Base-by-base conservation (phyloP, 2,329 filamentous ascomycete genomes). In the Pseudopyrenochaeta lycopersici region DNA sequence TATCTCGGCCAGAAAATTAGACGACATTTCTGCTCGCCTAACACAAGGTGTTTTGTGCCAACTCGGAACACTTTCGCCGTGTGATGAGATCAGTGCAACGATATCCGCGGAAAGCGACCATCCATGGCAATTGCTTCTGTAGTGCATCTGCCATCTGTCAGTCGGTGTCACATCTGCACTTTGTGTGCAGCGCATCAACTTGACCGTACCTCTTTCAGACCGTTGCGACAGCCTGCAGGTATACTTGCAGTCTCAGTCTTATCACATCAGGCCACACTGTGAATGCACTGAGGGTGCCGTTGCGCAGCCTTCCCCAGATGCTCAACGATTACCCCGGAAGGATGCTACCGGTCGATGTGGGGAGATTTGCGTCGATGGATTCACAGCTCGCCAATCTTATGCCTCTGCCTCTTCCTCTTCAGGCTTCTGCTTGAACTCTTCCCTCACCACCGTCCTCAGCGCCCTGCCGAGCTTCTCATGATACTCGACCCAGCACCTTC, bases 401-500 rank as follows among this genome's bases (percentile, higher is more conserved):
- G n/a, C n/a, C n/a, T n/a, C n/a, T n/a, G n/a, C n/a, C 30, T 44
- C 46, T 51, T 42, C 60, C 51, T 73, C 71, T 48, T 77, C 77
- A 50, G 79, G 80, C 64, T 79, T 83, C 64, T 80, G 82, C 74
- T 76, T 76, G 58, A 79, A 80, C 70, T 92, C 90, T 45, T 80
- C 80, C 66, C 89, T 83, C 70, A 86, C 82, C 2, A 94, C 80
- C 7, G 80, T 80, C 49, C 85, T 82, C 76, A 95, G 91, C 7
- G 86, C 83, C 55, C 81, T 79, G 73, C 85, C 84, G 11, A 93
- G 74, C 44, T 89, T 81, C 30, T 84, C 82, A 75, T 96, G 90
- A 69, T 89, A 86, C 46, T 89, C 86, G 18, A 88, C 89, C 78
- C 92, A 88, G 52, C 84, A 84, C 62, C 87, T 84, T 0, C 88